Base-by-base conservation (phyloP, 306 rosid genomes). In the Malus sieversii region DNA sequence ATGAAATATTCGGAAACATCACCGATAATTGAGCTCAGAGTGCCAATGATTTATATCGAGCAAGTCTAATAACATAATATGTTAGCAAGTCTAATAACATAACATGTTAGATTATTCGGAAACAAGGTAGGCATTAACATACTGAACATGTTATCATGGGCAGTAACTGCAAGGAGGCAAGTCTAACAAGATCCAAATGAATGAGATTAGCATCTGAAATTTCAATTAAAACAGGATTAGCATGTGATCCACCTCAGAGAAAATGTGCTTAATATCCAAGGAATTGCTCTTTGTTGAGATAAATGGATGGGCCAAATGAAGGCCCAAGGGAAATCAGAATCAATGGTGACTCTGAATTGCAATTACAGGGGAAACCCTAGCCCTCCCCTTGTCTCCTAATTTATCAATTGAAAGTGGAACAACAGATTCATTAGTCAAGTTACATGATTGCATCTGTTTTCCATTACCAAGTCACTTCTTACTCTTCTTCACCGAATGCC, bases 401-500 rank as follows among this genome's bases (percentile, higher is more conserved):
- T 64, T 85, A 86, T 89, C 86, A 90, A 88, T 83, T 71, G 64
- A 51, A 90, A 88, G 83, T 71, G 64, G 6, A 86, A 78, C 82
- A 89, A 90, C 89, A 86, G 75, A 79, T 82, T 76, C 59, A 57
- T 76, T 75, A 84, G 76, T 70, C 82, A 88, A 70, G 70, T 70
- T 82, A 83, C 88, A 84, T 78, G 81, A 53, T 45, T 74, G 20
- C 68, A 46, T 77, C 75, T 10, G 68, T 30, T 74, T 72, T 68
- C 71, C 64, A 61, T 35, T 67, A 66, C 30, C 70, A 70, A 22
- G 33, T 82, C 81, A 86, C 76, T 81, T 81, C 77, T 87, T 86
- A 78, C 80, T 84, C 84, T 92, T 92, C 85, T 88, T 96, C 27
- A 84, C 73, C 32, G 96, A 83, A 88, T 96, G 99, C 20, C 97